Conservation (phyloP, 306 rosid genomes). For the Pyrus bretschneideri region DNA sequence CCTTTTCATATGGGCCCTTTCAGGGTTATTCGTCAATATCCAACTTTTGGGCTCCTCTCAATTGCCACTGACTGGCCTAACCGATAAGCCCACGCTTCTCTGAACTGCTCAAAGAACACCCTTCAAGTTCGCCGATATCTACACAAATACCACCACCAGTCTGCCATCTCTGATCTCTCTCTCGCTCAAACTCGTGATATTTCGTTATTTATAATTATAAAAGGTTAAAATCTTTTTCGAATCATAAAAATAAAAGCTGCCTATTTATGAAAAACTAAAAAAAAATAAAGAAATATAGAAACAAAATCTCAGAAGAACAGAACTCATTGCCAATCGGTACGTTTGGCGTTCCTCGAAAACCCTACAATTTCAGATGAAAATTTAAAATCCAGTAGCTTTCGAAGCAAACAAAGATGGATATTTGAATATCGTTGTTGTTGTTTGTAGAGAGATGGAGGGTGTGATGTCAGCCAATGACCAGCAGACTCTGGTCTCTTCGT, state of each 20-base stretch:
- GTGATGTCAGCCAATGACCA: constrained; percentile 31
- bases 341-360: background rate
- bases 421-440: background rate
- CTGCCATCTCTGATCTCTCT: background rate
- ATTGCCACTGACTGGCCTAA: background rate
- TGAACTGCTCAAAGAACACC: background rate
- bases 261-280: background rate
- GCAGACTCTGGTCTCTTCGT: constrained; percentile 40
- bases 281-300: background rate
- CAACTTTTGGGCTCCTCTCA: background rate
- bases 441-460: constrained; percentile 23
- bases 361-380: background rate
- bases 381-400: background rate
- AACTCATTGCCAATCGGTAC: constrained; percentile 6
- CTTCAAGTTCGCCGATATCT: background rate
- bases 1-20: background rate
- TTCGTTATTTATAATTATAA: background rate
- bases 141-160: background rate
- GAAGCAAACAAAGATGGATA: background rate
- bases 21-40: background rate
- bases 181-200: background rate
- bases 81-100: background rate
- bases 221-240: background rate
- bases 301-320: background rate
- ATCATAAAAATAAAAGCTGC: too few relatives aligned